A percentile compares a stretch with the other conserved stretches of the same genome.
Conservation (phyloP, 139 green algal species). For the Chlorella sp. region DNA sequence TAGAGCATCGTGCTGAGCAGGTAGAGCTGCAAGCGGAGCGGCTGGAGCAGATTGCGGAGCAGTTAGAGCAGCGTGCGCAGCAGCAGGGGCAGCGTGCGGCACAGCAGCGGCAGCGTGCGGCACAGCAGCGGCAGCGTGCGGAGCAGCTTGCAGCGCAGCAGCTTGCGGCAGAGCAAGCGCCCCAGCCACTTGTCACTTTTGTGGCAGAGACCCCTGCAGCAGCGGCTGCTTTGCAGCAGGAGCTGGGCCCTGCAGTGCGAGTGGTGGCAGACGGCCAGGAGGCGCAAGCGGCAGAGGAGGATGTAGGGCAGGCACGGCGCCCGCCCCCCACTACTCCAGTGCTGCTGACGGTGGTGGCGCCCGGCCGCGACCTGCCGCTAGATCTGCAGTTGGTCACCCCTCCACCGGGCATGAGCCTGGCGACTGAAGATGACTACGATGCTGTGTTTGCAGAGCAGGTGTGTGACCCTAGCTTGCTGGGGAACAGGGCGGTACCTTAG, state of each 20-base stretch:
- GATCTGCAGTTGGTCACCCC: too few species aligned
- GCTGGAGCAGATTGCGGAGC: background rate
- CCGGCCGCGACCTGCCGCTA: too few species aligned
- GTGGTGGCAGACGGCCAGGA: background rate
- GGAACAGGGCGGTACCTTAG: too few species aligned
- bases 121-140: background rate
- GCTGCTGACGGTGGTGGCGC: too few species aligned
- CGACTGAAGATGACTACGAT: too few species aligned
- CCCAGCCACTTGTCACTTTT: background rate
- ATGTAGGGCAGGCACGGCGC: background rate
- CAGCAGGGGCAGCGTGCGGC: background rate
- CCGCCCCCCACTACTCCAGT: too few species aligned
- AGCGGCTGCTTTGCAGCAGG: background rate
- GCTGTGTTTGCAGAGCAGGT: too few species aligned
- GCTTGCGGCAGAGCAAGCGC: background rate
- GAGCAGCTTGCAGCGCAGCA: background rate
- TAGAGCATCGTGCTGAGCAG: background rate
- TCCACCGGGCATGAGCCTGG: too few species aligned
- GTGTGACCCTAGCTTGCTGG: too few species aligned
- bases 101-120: too few species aligned
- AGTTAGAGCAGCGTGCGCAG: background rate
- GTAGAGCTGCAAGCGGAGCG: too few species aligned
- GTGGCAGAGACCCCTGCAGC: background rate
- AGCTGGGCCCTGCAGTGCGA: background rate
- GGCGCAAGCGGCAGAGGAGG: background rate